phyloP scores from a whole-genome alignment of 225 moss, liverwort and hornwort genomes.

The Sphagnum contortum region DNA sequence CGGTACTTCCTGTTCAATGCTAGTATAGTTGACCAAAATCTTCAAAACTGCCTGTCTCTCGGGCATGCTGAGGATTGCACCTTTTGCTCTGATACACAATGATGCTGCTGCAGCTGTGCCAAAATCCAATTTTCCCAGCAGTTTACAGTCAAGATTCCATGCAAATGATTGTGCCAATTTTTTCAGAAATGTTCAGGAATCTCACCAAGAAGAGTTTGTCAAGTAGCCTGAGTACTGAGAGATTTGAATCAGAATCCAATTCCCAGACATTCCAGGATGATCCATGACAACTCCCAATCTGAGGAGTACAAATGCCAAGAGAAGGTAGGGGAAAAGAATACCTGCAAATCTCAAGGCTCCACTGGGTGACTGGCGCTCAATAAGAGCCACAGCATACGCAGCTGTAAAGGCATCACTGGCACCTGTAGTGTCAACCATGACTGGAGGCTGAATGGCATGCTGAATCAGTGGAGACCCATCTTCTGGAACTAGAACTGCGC shows the following conservation, averaged over 20 bases:
- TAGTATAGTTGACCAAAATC: constrained; percentile 50
- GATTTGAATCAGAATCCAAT: too few relatives aligned
- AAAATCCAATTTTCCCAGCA: too few relatives aligned
- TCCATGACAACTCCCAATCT: too few relatives aligned
- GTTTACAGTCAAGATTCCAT: too few relatives aligned
- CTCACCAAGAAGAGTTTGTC: too few relatives aligned
- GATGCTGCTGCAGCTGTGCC: constrained; percentile 60
- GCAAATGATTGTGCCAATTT: not conserved
- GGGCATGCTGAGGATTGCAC: constrained; percentile 83
- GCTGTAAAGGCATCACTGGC: constrained; percentile 73
- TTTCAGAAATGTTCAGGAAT: too few relatives aligned
- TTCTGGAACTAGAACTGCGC: constrained; percentile 42
- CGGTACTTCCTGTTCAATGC: constrained; percentile 7
- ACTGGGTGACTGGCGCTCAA: constrained; percentile 46
- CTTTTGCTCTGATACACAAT: constrained; percentile 52
- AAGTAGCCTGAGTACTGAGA: too few relatives aligned
- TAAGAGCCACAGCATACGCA: constrained; percentile 61
- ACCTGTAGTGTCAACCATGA: constrained; percentile 57
- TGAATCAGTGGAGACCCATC: constrained; percentile 44
- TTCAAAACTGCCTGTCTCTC: constrained; percentile 48
- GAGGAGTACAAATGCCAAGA: too few relatives aligned
- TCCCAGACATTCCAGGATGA: too few relatives aligned
- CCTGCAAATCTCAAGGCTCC: constrained; percentile 80
- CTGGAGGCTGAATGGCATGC: constrained; percentile 29
- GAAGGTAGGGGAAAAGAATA: not conserved